Percentiles rank a stretch among this genome's conserved stretches.
phyloP scores from a whole-genome alignment of 805 yeast genomes.

The Hanseniaspora occidentalis region DNA sequence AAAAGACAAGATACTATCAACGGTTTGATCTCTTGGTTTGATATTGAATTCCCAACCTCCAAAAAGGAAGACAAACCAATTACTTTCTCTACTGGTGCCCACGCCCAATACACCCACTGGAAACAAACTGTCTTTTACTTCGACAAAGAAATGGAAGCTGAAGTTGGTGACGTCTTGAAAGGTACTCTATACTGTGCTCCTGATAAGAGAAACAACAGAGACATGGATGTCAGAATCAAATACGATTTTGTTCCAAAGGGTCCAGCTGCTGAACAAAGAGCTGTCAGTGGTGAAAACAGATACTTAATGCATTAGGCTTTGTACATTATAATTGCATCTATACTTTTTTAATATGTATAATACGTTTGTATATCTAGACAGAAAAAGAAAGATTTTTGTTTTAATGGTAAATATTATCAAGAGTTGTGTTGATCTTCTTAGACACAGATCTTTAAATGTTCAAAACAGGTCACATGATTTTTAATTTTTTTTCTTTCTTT shows the following conservation, averaged over 20 bases:
- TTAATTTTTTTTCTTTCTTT: too few relatives aligned
- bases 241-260: slow-evolving; percentile 34
- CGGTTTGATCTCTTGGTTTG: slow-evolving; percentile 91
- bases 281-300: slow-evolving; percentile 44
- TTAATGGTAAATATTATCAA: too few relatives aligned
- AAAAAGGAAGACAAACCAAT: slow-evolving; percentile 42
- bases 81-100: slow-evolving; percentile 87
- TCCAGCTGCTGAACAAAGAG: slow-evolving; percentile 38
- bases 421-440: too few relatives aligned
- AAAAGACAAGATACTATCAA: slow-evolving; percentile 72
- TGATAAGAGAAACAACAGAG: slow-evolving; percentile 70
- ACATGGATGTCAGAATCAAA: slow-evolving; percentile 66
- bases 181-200: slow-evolving; percentile 72
- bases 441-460: too few relatives aligned
- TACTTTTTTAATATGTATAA: not conserved
- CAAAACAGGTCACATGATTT: too few relatives aligned
- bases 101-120: slow-evolving; percentile 94
- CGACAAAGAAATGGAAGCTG: slow-evolving; percentile 63
- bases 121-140: slow-evolving; percentile 93
- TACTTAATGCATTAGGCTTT: slow-evolving; percentile 53
- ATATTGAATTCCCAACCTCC: slow-evolving; percentile 65
- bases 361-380: too few relatives aligned
- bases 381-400: too few relatives aligned
- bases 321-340: slow-evolving; percentile 1
- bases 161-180: slow-evolving; percentile 60